Conservation (phyloP, 78 protist species). For the Cavenderia fasciculata region DNA sequence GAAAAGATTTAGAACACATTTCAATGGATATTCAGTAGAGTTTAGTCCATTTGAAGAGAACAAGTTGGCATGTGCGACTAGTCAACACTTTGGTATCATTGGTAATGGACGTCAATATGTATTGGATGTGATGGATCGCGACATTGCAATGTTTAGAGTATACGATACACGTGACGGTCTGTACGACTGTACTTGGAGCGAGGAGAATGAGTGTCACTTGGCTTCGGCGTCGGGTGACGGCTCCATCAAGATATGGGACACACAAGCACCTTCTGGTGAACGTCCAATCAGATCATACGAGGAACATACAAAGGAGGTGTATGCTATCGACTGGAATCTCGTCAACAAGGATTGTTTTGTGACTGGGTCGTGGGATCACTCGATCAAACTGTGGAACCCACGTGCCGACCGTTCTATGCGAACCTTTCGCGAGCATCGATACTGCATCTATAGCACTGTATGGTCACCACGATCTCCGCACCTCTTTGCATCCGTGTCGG, state of each 20-base stretch:
- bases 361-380: slow-evolving; percentile 85
- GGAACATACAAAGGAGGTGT: slow-evolving; percentile 87
- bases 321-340: slow-evolving; percentile 84
- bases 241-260: slow-evolving; percentile 85
- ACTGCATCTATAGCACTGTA: slow-evolving; percentile 86
- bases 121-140: slow-evolving; percentile 37
- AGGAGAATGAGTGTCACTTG: slow-evolving; percentile 79
- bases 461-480: slow-evolving; percentile 82
- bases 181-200: slow-evolving; percentile 88
- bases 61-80: slow-evolving; percentile 84
- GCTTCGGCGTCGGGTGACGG: slow-evolving; percentile 88
- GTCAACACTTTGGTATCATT: slow-evolving; percentile 88
- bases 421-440: slow-evolving; percentile 83
- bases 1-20: slow-evolving; percentile 77
- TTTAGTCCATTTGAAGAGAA: slow-evolving; percentile 86
- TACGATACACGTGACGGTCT: slow-evolving; percentile 86
- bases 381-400: slow-evolving; percentile 84
- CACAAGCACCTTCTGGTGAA: slow-evolving; percentile 37
- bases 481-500: slow-evolving; percentile 84
- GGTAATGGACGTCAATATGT: slow-evolving; percentile 90
- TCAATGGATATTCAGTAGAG: slow-evolving; percentile 77
- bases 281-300: slow-evolving; percentile 46
- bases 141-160: slow-evolving; percentile 17
- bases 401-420: slow-evolving; percentile 31
- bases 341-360: slow-evolving; percentile 56